These are phyloP conservation scores for Ascochyta clinopodiicola DNA, from an alignment of 2,329 filamentous ascomycete genomes.

Conservation along the genomic window DNA sequence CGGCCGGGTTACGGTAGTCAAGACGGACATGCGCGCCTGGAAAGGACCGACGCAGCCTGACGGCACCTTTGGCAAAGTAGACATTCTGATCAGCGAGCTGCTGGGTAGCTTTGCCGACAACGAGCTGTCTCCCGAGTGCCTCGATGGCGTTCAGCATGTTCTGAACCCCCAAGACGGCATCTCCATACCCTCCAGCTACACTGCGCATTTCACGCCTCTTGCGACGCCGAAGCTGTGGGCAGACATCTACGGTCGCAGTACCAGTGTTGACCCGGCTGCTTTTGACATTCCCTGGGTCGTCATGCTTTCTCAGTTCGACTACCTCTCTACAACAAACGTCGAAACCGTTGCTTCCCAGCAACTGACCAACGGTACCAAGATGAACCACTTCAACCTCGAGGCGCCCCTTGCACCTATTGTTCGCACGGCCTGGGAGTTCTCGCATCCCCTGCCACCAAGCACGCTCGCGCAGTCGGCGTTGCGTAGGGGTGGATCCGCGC, in stretches of 20 bases:
- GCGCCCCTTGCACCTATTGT: constrained; percentile 57
- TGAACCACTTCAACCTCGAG: constrained; percentile 42
- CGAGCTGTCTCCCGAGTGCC: constrained; percentile 92
- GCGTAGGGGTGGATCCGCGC: constrained; percentile 68
- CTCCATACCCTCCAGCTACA: constrained; percentile 92
- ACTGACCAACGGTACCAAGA: constrained; percentile 50
- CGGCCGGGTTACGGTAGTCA: constrained; percentile 81
- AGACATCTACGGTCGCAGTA: constrained; percentile 72
- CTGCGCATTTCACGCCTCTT: constrained; percentile 91
- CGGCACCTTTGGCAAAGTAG: constrained; percentile 70
- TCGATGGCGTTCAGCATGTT: constrained; percentile 93
- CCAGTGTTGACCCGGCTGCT: constrained; percentile 68
- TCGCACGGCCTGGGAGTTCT: constrained; percentile 80
- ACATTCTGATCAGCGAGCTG: constrained; percentile 93
- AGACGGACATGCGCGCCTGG: constrained; percentile 98
- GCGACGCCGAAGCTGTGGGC: constrained; percentile 83
- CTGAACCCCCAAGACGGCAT: constrained; percentile 82
- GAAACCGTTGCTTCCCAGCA: constrained; percentile 56
- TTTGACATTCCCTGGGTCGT: constrained; percentile 96
- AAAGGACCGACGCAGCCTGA: constrained; percentile 72
- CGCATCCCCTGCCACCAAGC: constrained; percentile 71
- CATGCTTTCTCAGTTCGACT: constrained; percentile 88
- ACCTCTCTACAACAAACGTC: constrained; percentile 67
- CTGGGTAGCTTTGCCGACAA: constrained; percentile 97
- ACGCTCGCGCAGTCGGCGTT: constrained; percentile 64